Evolutionary conservation across 108 stramenopile genomes (phyloP), one percentile per base, ranked within the genome.

Genomic region (Conticribra guillardii): DNA sequence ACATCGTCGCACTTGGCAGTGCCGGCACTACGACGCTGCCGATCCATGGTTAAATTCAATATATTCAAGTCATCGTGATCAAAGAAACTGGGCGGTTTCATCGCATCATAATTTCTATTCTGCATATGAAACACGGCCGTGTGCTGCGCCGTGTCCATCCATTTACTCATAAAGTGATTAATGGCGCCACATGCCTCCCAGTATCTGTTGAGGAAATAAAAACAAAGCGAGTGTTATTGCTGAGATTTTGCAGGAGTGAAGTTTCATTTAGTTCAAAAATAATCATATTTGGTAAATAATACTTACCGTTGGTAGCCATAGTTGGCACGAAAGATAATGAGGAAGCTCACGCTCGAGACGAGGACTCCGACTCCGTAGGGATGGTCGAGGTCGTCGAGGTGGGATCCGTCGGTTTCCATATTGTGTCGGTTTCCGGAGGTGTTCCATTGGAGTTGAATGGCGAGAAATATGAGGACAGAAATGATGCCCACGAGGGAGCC

Each of bases 301-400:
- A n/a, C n/a, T n/a, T n/a, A n/a, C 2, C 89, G 59, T 34, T 68
- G 58, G 65, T 93, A 93, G 11, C 80, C 80, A 45, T 80, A 78
- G 64, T 81, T 86, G 41, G 86, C 87, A 3, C 87, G 79, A 61
- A 92, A 92, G 22, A 89, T 69, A 34, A 92, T 77, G 32, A 92
- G 32, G 57, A 92, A 89, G 49, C 80, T 60, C 8, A 87, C 66
- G 17, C 71, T 70, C 18, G 66, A 56, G 4, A 89, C 69, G 16
- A 92, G 67, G 4, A 88, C 84, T 31, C 87, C 89, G 9, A 87
- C 71, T 9, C 80, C 85, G 76, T 88, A 88, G n/a, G 91, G 91
- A 76, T 92, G 88, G 16, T 71, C 67, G 3, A 64, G 51, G 27
- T 74, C 63, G 26, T 74, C 70, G 23, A 59, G 50, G 31, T 49